Evolutionary conservation across 164 flowering plant species (phyloP).

Genomic region (Pachysandra terminalis): DNA sequence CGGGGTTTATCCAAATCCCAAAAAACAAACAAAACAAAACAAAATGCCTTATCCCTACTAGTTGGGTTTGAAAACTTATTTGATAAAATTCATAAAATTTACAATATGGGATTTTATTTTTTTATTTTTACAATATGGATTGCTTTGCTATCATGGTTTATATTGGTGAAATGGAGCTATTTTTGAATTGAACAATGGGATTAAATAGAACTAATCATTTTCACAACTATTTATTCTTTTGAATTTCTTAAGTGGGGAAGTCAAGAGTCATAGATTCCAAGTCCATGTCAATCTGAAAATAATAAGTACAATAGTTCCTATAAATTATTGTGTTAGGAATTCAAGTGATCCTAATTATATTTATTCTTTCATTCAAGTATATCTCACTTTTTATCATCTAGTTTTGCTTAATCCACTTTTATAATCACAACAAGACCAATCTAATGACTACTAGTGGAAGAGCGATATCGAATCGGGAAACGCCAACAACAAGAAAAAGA

Average conservation of each 20-base stretch:
- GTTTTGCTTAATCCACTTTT: neutral
- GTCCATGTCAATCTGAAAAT: conserved; percentile 4
- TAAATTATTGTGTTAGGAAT: no score
- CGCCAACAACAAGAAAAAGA: conserved; percentile 33
- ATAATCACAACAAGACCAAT: conserved; percentile 3
- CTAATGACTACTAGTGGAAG: conserved; percentile 27
- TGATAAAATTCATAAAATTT: neutral
- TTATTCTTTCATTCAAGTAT: neutral
- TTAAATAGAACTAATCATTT: conserved; percentile 9
- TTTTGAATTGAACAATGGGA: neutral
- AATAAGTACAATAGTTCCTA: neutral
- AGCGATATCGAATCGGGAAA: conserved; percentile 27
- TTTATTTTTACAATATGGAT: neutral
- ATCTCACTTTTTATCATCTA: neutral
- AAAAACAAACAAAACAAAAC: no score
- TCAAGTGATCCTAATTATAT: neutral
- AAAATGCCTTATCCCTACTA: no score
- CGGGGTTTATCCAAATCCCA: no score
- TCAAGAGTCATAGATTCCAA: conserved; percentile 51
- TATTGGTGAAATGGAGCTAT: neutral
- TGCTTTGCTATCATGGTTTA: neutral
- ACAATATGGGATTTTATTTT: neutral
- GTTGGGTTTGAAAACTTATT: neutral
- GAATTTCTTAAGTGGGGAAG: conserved; percentile 50
- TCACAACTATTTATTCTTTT: neutral